Percentiles rank a stretch among this genome's conserved stretches.
phyloP scores from a whole-genome alignment of 495 filamentous ascomycete genomes.

The Cercophora newfieldiana region DNA sequence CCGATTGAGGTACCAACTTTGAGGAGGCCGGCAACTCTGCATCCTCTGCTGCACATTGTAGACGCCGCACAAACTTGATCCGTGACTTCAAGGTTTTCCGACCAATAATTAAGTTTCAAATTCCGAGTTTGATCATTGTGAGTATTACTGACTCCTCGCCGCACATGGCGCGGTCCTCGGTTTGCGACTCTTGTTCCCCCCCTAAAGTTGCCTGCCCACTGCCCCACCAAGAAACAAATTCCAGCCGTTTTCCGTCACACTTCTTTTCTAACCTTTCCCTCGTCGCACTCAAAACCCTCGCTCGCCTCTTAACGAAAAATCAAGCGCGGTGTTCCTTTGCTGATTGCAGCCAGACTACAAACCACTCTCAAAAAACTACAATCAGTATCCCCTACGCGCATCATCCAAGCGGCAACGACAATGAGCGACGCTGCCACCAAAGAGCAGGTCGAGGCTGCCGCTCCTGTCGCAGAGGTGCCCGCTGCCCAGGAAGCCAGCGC shows the following conservation, averaged over 20 bases:
- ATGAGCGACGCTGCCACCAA: conserved; percentile 36
- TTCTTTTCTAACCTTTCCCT: conserved; percentile 5
- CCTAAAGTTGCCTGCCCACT: neutral
- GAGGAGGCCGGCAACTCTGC: conserved; percentile 5
- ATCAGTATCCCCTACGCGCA: conserved; percentile 1
- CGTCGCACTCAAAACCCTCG: neutral
- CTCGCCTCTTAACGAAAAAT: neutral
- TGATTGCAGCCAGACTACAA: neutral
- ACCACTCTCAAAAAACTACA: neutral
- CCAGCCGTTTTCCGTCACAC: neutral
- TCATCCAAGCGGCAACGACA: no score
- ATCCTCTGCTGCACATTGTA: conserved; percentile 1
- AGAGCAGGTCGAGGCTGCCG: conserved; percentile 23
- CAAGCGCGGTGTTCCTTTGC: neutral
- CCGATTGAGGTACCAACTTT: neutral
- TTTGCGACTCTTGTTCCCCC: conserved; percentile 8
- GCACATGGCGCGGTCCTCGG: neutral
- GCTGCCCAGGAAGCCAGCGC: neutral
- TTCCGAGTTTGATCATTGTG: neutral
- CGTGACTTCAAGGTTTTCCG: neutral
- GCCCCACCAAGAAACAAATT: conserved; percentile 16
- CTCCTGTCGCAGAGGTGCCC: conserved; percentile 8
- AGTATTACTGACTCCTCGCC: conserved; percentile 20
- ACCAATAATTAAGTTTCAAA: neutral
- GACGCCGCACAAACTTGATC: neutral